Percentiles rank a stretch among this genome's conserved stretches.
Evolutionary conservation across 202 grass and related monocot genomes (phyloP).

Genomic region (Bolboschoenoplectus hybrid): DNA sequence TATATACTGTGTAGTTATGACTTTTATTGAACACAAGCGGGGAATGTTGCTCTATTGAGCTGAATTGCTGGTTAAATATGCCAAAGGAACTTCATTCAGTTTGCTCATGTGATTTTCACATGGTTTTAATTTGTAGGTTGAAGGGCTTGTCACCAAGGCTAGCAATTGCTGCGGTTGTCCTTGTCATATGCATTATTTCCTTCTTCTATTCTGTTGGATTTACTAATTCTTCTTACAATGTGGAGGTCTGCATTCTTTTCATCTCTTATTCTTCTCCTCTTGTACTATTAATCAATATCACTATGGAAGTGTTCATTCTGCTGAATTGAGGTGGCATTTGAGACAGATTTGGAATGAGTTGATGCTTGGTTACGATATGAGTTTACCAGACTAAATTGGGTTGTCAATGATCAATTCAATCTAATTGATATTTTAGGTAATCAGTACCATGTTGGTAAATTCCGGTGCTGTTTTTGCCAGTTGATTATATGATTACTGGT

Average conservation of each 20-base stretch:
- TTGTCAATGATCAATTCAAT: not conserved
- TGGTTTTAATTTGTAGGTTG: conserved; percentile 17
- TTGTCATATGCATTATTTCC: conserved; percentile 38
- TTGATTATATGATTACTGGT: not conserved
- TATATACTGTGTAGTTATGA: no score
- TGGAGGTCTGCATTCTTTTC: conserved; percentile 16
- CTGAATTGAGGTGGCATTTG: not conserved
- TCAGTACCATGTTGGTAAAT: no score
- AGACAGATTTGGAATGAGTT: no score
- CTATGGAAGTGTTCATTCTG: not conserved
- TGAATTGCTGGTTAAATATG: no score
- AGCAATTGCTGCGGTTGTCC: conserved; percentile 29
- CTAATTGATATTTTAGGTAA: not conserved
- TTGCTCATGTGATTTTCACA: not conserved
- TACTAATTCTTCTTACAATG: conserved; percentile 6
- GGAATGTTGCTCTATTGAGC: no score
- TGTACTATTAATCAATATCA: not conserved
- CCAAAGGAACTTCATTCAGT: not conserved
- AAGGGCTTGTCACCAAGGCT: conserved; percentile 36
- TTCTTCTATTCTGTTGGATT: conserved; percentile 39
- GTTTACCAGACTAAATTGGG: not conserved
- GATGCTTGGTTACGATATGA: not conserved
- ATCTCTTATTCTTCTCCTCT: not conserved
- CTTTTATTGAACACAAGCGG: no score
- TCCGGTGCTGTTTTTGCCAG: not conserved